Conservation (phyloP, 257 asterid species). For the Coffea eugenioides region DNA sequence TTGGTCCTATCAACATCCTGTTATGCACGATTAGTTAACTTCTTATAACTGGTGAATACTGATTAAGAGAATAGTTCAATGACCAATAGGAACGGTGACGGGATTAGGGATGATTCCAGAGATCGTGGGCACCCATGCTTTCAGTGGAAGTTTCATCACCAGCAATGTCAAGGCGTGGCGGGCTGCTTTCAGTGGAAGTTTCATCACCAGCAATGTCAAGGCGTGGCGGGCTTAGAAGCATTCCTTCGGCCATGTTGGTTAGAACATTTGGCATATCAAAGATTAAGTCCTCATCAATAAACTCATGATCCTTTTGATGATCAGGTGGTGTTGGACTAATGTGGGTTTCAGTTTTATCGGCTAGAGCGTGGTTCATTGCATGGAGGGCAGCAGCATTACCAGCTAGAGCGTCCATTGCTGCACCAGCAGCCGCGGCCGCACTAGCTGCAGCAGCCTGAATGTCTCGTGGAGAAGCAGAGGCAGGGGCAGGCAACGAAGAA, state of each 20-base stretch:
- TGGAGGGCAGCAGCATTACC: background rate
- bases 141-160: slow-evolving; percentile 36
- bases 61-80: background rate
- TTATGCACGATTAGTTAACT: background rate
- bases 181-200: slow-evolving; percentile 36
- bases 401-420: slow-evolving; percentile 47
- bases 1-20: background rate
- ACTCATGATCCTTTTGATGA: slow-evolving; percentile 19
- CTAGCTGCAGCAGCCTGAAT: slow-evolving; percentile 71
- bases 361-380: background rate
- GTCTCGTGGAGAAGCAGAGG: slow-evolving; percentile 49
- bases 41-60: background rate
- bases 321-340: slow-evolving; percentile 5
- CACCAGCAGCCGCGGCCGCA: slow-evolving; percentile 64
- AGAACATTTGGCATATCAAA: slow-evolving; percentile 73
- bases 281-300: slow-evolving; percentile 69
- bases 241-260: slow-evolving; percentile 67
- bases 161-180: slow-evolving; percentile 43
- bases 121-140: slow-evolving; percentile 19
- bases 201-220: slow-evolving; percentile 34
- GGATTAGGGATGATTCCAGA: slow-evolving; percentile 49
- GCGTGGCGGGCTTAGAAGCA: slow-evolving; percentile 76
- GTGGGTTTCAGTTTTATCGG: background rate
- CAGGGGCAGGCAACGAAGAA: slow-evolving; percentile 56
- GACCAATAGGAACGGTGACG: background rate